A percentile compares a stretch with the other conserved stretches of the same genome.
These are phyloP conservation scores for Aureobasidium sp. DNA, from an alignment of 2,329 filamentous ascomycete species.

Conservation along the genomic window DNA sequence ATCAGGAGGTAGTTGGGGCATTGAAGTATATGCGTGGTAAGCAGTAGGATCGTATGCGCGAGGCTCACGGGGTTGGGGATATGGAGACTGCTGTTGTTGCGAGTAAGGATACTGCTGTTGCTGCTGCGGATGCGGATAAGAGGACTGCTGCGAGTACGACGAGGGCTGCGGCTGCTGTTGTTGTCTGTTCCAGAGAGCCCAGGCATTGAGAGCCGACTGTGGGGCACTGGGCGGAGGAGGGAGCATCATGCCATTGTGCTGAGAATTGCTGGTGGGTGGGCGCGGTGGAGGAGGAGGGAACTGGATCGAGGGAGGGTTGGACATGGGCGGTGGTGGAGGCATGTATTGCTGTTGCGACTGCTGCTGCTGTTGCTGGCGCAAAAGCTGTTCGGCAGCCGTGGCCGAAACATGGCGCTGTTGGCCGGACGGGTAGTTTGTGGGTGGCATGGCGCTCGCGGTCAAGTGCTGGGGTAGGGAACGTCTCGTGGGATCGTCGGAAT, in stretches of 20 bases:
- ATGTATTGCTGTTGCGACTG: constrained; percentile 32
- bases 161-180: constrained; percentile 27
- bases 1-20: constrained; percentile 40
- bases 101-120: constrained; percentile 26
- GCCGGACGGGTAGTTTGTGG: constrained; percentile 26
- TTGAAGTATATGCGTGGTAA: constrained; percentile 34
- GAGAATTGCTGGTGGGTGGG: constrained; percentile 28
- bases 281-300: constrained; percentile 53
- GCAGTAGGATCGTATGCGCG: constrained; percentile 59
- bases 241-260: constrained; percentile 36
- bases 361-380: constrained; percentile 8
- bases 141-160: constrained; percentile 24
- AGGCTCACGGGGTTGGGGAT: constrained; percentile 44
- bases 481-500: constrained; percentile 21
- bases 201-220: constrained; percentile 16
- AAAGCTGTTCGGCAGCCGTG: constrained; percentile 16
- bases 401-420: constrained; percentile 29
- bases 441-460: constrained; percentile 9
- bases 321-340: constrained; percentile 47
- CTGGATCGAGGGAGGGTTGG: constrained; percentile 42
- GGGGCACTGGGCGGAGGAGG: constrained; percentile 24
- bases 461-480: constrained; percentile 21
- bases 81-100: constrained; percentile 23
- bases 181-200: constrained; percentile 31
- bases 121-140: not conserved